Base-by-base conservation (phyloP, 2,329 filamentous ascomycete species). In the Phoma herbarum region DNA sequence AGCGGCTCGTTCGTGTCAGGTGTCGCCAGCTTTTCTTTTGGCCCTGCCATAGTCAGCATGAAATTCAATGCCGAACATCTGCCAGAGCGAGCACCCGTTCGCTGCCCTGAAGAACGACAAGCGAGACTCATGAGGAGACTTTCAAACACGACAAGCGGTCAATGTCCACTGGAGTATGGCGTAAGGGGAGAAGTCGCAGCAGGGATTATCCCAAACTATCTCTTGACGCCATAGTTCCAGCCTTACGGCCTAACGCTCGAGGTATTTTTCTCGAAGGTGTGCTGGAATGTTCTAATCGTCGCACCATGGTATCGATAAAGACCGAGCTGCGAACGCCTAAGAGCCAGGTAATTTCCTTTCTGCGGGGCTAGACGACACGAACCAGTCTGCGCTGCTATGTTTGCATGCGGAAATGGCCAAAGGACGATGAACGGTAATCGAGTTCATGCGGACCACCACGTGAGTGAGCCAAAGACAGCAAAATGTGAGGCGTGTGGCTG, bases 271-370 rank as follows among this genome's bases (percentile, higher is more conserved):
- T 59, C 46, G 49, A 59, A 63, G 26, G 44, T 26, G 18, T 50
- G 51, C 57, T 53, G 22, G 35, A 46, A 26, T 57, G 39, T 37
- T 46, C 51, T 39, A 47, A 55, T 60, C 57, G 61, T 51, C 61
- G 63, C 63, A 62, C 61, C 63, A 55, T 59, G 50, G 64, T 67
- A 62, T 69, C 66, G 66, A 62, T 59, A 55, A 55, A 48, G 52
- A 43, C 53, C 44, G 26, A 47, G 23, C 62, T 54, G 51, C 50
- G 60, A 62, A 62, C 60, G 54, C 55, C 37, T 33, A 37, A 53
- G 43, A 41, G 47, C 52, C 51, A 57, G 33, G 47, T 29, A 52
- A 51, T 55, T 33, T 55, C 62, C 26, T 61, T 65, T 45, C 23
- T 57, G 65, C 63, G 59, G 63, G 57, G 55, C 65, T 50, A 46